Base-by-base conservation (phyloP, 2,329 filamentous ascomycete genomes). In the Eurotiales sp. region DNA sequence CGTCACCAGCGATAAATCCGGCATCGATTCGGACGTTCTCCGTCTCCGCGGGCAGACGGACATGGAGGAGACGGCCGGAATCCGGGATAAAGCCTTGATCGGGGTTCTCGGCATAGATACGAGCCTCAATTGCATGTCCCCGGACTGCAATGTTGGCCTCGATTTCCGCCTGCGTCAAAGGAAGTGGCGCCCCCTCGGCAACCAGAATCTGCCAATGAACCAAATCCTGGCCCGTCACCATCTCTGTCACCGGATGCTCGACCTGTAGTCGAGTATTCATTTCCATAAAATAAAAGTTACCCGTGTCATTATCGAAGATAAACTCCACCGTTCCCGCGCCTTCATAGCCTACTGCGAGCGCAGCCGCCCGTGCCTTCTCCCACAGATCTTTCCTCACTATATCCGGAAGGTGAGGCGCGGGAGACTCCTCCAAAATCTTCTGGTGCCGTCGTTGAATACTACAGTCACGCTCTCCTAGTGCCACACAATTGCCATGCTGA, bases 171-270 rank as follows among this genome's bases (percentile, higher is more conserved):
- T 88, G 86, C 0, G 79, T 83, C 14, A 88, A 70, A 1, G 86
- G 85, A 5, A 88, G 73, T 46, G 73, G 76, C n/a, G 81, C 80
- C 15, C 85, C 86, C 61, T 86, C 82, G 42, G 92, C 88, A 39
- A 97, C 87, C 61, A 87, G 75, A 64, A 99, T 89, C 72, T 99
- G 93, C 93, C 93, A 99, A 64, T 92, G 86, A 3, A 99, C 93
- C 30, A 99, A 73, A 63, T 91, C 87, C 44, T 88, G 79, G 0
- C 81, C 84, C 8, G 85, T 88, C 2, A 88, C 83, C 77, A 87
- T 84, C 65, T 91, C 87, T 0, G 85, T 97, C 17, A 97, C 93
- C 0, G 93, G 93, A 63, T 99, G 93, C 72, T 99, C 93, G 45
- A 99, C 93, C 70, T 99, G 93, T 17, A 99, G 76, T 46, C 93